Conservation (phyloP, 2,329 filamentous ascomycete genomes). For the Hypoxylon rubiginosum region DNA sequence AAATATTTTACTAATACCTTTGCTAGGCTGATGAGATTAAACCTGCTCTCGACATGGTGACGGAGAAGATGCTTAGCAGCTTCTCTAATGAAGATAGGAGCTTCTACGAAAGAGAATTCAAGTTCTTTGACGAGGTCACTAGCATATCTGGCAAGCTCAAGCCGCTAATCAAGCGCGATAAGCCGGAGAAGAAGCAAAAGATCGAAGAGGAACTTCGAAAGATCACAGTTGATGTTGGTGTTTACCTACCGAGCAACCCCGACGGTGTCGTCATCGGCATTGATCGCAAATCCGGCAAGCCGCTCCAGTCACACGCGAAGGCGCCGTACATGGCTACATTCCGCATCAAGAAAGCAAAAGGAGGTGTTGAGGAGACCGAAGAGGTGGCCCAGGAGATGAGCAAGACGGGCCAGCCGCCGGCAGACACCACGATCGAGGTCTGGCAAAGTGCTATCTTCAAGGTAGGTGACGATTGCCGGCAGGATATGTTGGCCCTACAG, state of each 20-base stretch:
- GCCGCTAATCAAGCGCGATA: constrained; percentile 90
- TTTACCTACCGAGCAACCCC: constrained; percentile 96
- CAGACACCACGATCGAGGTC: constrained; percentile 81
- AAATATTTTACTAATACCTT: constrained; percentile 41
- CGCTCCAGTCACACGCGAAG: constrained; percentile 97
- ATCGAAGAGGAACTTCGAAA: constrained; percentile 98
- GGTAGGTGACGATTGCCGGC: constrained; percentile 97
- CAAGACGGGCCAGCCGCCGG: constrained; percentile 52
- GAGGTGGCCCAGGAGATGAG: constrained; percentile 64
- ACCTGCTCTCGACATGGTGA: constrained; percentile 91
- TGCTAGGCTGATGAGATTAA: constrained; percentile 89
- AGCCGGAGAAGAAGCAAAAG: constrained; percentile 98
- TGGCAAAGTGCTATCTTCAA: constrained; percentile 99
- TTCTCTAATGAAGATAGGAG: constrained; percentile 83
- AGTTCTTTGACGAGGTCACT: constrained; percentile 98
- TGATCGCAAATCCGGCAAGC: constrained; percentile 97
- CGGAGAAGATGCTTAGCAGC: constrained; percentile 83
- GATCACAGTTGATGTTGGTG: constrained; percentile 96
- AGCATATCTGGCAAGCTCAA: constrained; percentile 95
- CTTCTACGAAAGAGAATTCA: constrained; percentile 95
- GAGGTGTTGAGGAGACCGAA: constrained; percentile 65
- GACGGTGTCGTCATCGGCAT: constrained; percentile 98
- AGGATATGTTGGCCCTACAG: constrained; percentile 95
- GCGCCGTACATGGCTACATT: constrained; percentile 99
- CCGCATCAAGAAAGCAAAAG: constrained; percentile 86